Evolutionary conservation across 495 filamentous ascomycete genomes (phyloP).

Genomic region (Xeromyces bisporus): DNA sequence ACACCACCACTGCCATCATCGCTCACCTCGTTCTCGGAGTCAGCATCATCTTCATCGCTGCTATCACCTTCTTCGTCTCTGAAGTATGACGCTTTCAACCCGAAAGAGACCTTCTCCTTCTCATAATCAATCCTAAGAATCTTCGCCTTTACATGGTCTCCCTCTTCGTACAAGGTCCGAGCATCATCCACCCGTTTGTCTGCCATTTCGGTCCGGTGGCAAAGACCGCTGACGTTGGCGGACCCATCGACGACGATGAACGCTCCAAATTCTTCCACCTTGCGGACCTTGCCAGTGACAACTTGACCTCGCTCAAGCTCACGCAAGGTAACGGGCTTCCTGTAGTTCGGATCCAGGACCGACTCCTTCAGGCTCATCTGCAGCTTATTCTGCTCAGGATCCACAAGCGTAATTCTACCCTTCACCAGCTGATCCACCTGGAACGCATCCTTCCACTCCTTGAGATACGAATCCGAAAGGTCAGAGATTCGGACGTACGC

Average conservation of each 20-base stretch:
- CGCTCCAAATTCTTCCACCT: constrained; percentile 85
- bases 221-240: constrained; percentile 73
- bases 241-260: constrained; percentile 83
- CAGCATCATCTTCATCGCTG: constrained; percentile 21
- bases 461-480: constrained; percentile 76
- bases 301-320: constrained; percentile 64
- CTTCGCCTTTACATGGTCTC: constrained; percentile 81
- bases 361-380: constrained; percentile 81
- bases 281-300: constrained; percentile 75
- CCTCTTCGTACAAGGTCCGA: constrained; percentile 66
- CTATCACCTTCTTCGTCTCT: constrained; percentile 41
- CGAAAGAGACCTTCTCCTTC: constrained; percentile 65
- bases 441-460: constrained; percentile 89
- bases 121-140: constrained; percentile 59
- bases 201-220: constrained; percentile 80
- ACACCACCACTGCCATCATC: constrained; percentile 26
- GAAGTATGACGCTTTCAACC: constrained; percentile 86
- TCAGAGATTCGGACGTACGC: constrained; percentile 72
- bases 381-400: constrained; percentile 46
- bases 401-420: constrained; percentile 58
- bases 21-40: constrained; percentile 27
- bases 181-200: constrained; percentile 64
- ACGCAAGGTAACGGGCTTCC: constrained; percentile 45
- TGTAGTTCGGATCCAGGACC: constrained; percentile 61
- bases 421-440: constrained; percentile 76